Evolutionary conservation across 768 basidiomycete species (phyloP).

Genomic region (Pleurotus pulmonarius): DNA sequence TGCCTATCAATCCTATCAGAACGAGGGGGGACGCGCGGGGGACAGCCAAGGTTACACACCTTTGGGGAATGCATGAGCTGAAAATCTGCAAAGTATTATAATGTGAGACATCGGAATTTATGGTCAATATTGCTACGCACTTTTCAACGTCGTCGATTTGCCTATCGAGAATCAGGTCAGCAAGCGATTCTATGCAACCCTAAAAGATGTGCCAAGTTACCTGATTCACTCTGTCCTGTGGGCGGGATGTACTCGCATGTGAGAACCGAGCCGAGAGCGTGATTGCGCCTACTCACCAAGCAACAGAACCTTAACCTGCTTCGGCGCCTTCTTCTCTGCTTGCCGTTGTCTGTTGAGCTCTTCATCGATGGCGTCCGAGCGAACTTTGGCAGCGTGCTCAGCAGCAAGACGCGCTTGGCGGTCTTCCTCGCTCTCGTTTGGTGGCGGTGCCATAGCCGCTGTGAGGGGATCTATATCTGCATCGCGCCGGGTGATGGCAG

Average conservation of each 20-base stretch:
- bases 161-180: slow-evolving; percentile 33
- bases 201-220: slow-evolving; percentile 28
- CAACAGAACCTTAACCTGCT: slow-evolving; percentile 54
- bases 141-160: slow-evolving; percentile 79
- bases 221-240: slow-evolving; percentile 78
- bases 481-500: slow-evolving; percentile 5
- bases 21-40: neutral
- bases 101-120: neutral
- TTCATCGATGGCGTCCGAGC: slow-evolving; percentile 65
- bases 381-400: slow-evolving; percentile 49
- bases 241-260: no score
- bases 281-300: slow-evolving; percentile 40
- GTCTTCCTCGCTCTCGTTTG: slow-evolving; percentile 51
- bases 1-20: slow-evolving; percentile 27
- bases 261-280: neutral
- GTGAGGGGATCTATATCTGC: slow-evolving; percentile 46
- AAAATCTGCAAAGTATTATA: slow-evolving; percentile 39
- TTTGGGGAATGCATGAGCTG: slow-evolving; percentile 42
- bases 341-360: slow-evolving; percentile 48
- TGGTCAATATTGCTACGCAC: slow-evolving; percentile 34
- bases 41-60: neutral
- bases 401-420: slow-evolving; percentile 35
- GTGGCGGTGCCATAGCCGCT: slow-evolving; percentile 45
- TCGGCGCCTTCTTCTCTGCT: slow-evolving; percentile 43
- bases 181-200: neutral